Base-by-base conservation (phyloP, 2,329 filamentous ascomycete genomes). In the Colletotrichum tabaci region DNA sequence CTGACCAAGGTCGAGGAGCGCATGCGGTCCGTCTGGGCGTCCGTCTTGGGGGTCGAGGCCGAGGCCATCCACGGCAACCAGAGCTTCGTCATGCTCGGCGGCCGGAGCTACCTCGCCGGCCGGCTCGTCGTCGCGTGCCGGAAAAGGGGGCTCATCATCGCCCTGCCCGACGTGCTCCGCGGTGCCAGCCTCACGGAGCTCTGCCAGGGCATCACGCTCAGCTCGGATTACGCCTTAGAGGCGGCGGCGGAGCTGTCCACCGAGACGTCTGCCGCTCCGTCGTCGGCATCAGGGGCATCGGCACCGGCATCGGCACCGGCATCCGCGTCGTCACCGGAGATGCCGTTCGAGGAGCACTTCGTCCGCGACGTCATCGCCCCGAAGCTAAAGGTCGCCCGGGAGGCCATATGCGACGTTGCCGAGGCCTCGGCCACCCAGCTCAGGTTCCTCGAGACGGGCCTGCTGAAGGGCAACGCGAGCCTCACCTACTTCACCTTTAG, bases 391-490 rank as follows among this genome's bases (percentile, higher is more conserved):
- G 81, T 85, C 1, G 80, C 85, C 13, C 78, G 77, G 0, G 80
- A 80, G 9, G 79, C 83, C 4, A 83, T 89, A 57, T 80, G 84
- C 18, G 87, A 88, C 65, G 82, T 86, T 0, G 80, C 85, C 0
- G 85, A 87, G 66, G 86, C 87, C 0, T 84, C 87, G 0, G 79
- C 85, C 0, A 80, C 85, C 1, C 87, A 89, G 76, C 81, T 86
- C 2, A 82, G 82, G 26, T 83, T 80, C 69, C 82, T 89, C 40
- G 87, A 89, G 76, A 78, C 86, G 1, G 84, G 81, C 8, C 83
- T 88, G 78, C 81, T 86, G 8, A 80, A 78, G 18, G 80, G 78
- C 0, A 80, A 82, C 0, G 85, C 82, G 1, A 85, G 87, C 67
- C 78, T 88, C 53, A 81, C 83, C 74, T 87, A 87, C 74, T 79